phyloP scores from a whole-genome alignment of 148 eudicot species.

The Euryodendron excelsum region DNA sequence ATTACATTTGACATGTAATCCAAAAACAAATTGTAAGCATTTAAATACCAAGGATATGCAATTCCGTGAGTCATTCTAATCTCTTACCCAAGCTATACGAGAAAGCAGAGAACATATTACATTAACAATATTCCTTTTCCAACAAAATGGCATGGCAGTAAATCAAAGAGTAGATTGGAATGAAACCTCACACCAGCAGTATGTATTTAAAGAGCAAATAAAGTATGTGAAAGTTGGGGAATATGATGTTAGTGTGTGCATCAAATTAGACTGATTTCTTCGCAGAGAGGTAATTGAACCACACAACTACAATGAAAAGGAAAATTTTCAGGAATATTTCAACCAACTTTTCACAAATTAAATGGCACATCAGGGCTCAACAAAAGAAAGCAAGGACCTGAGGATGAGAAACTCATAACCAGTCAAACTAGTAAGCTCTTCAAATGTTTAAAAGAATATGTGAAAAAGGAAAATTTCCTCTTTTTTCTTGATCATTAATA shows the following conservation, averaged over 20 bases:
- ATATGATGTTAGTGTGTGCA: no score
- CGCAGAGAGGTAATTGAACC: background rate
- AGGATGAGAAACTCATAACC: background rate
- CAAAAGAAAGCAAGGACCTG: background rate
- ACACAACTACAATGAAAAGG: background rate
- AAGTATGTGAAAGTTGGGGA: background rate
- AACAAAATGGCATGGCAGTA: background rate
- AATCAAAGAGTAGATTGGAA: background rate
- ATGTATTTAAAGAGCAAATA: background rate
- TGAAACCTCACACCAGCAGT: background rate
- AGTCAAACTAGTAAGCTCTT: background rate
- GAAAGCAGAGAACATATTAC: background rate
- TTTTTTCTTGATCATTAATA: background rate
- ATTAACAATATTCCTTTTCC: background rate
- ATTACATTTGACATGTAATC: background rate
- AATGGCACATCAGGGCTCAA: background rate
- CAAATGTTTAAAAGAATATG: background rate
- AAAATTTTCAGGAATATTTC: background rate
- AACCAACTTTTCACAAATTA: background rate
- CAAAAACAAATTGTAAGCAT: background rate
- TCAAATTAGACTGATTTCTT: background rate
- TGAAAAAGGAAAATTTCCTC: background rate
- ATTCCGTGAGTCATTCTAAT: background rate
- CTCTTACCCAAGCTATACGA: background rate
- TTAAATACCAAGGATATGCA: background rate